These are phyloP conservation scores for Dysphania ambrosioides DNA, from an alignment of 148 eudicot genomes.

Conservation along the genomic window DNA sequence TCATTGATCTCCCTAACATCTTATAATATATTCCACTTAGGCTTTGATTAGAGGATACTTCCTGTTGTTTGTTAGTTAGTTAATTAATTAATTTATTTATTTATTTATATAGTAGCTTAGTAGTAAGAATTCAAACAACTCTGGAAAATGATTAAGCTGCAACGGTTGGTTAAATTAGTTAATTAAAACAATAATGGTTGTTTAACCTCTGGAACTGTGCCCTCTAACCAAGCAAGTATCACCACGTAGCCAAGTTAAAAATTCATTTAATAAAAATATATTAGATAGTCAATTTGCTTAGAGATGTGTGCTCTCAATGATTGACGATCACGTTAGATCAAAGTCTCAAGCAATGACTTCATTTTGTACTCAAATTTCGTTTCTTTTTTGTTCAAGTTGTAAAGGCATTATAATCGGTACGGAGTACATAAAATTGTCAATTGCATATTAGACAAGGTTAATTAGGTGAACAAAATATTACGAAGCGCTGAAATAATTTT, in stretches of 20 bases:
- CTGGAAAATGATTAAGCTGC: constrained; percentile 7
- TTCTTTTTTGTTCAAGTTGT: background rate
- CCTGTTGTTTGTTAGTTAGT: constrained; percentile 1
- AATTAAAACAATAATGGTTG: background rate
- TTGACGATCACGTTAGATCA: constrained; percentile 41
- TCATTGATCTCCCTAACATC: constrained; percentile 17
- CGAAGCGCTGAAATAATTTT: too few species aligned
- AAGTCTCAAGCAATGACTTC: constrained; percentile 13
- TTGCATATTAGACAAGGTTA: too few species aligned
- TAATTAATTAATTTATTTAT: too few species aligned
- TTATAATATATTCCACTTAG: constrained; percentile 6
- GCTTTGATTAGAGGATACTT: constrained; percentile 19
- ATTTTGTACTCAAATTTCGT: too few species aligned
- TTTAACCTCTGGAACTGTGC: constrained; percentile 9
- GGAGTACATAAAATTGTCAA: background rate
- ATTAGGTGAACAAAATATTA: too few species aligned
- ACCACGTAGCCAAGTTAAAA: constrained; percentile 20
- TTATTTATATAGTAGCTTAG: too few species aligned
- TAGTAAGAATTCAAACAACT: background rate
- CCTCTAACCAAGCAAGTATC: constrained; percentile 12
- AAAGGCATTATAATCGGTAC: too few species aligned
- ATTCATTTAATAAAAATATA: background rate
- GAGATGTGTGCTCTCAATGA: constrained; percentile 40
- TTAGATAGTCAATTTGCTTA: constrained; percentile 21
- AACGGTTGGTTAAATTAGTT: constrained; percentile 17